Conservation (phyloP, 768 basidiomycete species). For the Dendrothele bispora region DNA sequence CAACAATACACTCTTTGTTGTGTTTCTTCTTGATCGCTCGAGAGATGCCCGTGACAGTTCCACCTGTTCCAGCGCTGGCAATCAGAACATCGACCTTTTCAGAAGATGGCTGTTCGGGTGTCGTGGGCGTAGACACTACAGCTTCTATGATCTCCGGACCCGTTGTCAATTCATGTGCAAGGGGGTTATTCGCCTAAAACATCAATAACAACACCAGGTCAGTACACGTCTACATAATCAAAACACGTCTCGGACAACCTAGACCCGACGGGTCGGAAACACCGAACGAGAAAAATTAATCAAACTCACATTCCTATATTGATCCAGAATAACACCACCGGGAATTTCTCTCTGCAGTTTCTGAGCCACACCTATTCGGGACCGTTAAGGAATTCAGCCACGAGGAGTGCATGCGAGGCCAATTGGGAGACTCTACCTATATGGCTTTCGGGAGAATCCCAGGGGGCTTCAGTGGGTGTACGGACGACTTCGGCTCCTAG, state of each 20-base stretch:
- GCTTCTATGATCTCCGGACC: constrained; percentile 91
- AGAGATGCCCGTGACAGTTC: constrained; percentile 88
- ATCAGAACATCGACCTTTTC: constrained; percentile 80
- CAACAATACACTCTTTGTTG: constrained; percentile 68
- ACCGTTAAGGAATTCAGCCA: constrained; percentile 88
- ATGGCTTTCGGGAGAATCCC: constrained; percentile 87
- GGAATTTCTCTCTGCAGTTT: constrained; percentile 78
- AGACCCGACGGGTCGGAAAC: no score
- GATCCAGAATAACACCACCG: constrained; percentile 86
- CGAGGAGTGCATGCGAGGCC: constrained; percentile 43
- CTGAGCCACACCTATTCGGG: constrained; percentile 81
- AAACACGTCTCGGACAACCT: no score
- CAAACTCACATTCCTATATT: constrained; percentile 72
- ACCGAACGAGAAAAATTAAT: no score
- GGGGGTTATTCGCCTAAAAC: constrained; percentile 73
- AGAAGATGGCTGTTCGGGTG: constrained; percentile 55
- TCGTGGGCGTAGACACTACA: constrained; percentile 64
- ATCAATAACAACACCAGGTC: constrained; percentile 9
- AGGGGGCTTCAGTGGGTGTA: constrained; percentile 87
- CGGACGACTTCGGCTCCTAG: constrained; percentile 94
- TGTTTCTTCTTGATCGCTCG: constrained; percentile 77
- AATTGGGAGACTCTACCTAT: constrained; percentile 73
- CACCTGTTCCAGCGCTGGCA: constrained; percentile 92
- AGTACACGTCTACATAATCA: no score
- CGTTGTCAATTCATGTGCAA: constrained; percentile 89